Evolutionary conservation across 179 eudicot species (phyloP).

Genomic region (Corrigiola litoralis): DNA sequence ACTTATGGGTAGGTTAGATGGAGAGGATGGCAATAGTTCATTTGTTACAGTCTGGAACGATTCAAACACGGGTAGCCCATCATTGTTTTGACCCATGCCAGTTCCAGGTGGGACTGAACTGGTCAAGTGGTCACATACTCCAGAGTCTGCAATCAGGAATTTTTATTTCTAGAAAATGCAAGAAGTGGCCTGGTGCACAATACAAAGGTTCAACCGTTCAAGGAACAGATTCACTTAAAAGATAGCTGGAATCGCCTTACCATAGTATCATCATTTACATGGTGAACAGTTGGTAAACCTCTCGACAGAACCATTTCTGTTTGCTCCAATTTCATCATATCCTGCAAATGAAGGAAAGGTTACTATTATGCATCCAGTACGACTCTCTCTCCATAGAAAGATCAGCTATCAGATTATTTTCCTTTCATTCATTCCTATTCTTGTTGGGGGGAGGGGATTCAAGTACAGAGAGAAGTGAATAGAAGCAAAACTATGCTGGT

Average conservation of each 20-base stretch:
- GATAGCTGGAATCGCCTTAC: slow-evolving; percentile 28
- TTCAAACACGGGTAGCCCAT: too few species aligned
- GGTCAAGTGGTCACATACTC: too few species aligned
- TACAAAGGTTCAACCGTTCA: too few species aligned
- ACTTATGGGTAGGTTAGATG: too few species aligned
- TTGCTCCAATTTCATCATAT: slow-evolving; percentile 87
- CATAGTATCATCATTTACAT: slow-evolving; percentile 68
- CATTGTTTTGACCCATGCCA: too few species aligned
- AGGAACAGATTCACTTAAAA: neutral
- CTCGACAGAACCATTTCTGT: slow-evolving; percentile 62
- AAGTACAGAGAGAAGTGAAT: neutral
- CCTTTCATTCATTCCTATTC: neutral
- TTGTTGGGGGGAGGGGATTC: neutral
- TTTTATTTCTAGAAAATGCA: neutral
- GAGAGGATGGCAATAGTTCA: too few species aligned
- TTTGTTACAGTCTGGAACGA: too few species aligned
- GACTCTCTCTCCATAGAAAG: neutral
- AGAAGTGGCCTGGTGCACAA: neutral
- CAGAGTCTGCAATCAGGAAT: too few species aligned
- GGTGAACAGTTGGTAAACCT: slow-evolving; percentile 71
- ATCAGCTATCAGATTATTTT: neutral
- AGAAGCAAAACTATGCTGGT: neutral
- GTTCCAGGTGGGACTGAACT: too few species aligned
- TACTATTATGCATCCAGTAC: neutral
- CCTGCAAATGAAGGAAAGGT: slow-evolving; percentile 38